Base-by-base conservation (phyloP, 164 flowering plant genomes). In the Tinospora cordifolia region DNA sequence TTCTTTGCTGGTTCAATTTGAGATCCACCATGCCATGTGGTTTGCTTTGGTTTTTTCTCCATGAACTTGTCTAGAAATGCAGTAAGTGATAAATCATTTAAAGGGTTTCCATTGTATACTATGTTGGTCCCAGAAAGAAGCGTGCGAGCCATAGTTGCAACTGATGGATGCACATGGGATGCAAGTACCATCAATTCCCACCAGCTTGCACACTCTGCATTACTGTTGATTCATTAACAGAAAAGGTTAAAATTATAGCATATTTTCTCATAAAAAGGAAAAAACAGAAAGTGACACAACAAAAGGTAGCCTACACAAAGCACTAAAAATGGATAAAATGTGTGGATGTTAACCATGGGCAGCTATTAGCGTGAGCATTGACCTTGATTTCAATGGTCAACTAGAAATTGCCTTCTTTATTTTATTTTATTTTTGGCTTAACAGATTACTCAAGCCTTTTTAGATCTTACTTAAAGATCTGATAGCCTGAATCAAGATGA, bases 1-100 rank as follows among this genome's bases (percentile, higher is more conserved):
- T 92, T 86, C 74, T 86, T 91, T 34, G 96, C 83, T 46, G 98
- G 99, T 80, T 91, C 99, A 74, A 95, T 95, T 74, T 90, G 84
- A 47, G 99, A 92, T 62, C 90, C 98, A 74, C 99, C 98, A 78
- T 92, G 99, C 99, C 99, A 92, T 71, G 84, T 74, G 59, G 79
- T 84, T 65, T 80, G 69, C 83, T 89, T 95, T 2, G 98, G 91
- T 84, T 95, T 95, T 85, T 95, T 91, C 77, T 92, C 99, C 98
- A 92, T 92, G 77, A 95, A 90, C 84, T 95, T 92, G 82, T 92
- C 97, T 71, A 95, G 84, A 72, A 95, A 95, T 63, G 99, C 88
- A 72, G 84, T 64, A 44, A 95, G 91, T 26, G 97, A 83, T 10
- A 95, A 78, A 71, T 95, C 99, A 68, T 77, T 87, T 41, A 95